A percentile compares a stretch with the other conserved stretches of the same genome.
Conservation (phyloP, 2,329 filamentous ascomycete species). For the Microdochium bolleyi region DNA sequence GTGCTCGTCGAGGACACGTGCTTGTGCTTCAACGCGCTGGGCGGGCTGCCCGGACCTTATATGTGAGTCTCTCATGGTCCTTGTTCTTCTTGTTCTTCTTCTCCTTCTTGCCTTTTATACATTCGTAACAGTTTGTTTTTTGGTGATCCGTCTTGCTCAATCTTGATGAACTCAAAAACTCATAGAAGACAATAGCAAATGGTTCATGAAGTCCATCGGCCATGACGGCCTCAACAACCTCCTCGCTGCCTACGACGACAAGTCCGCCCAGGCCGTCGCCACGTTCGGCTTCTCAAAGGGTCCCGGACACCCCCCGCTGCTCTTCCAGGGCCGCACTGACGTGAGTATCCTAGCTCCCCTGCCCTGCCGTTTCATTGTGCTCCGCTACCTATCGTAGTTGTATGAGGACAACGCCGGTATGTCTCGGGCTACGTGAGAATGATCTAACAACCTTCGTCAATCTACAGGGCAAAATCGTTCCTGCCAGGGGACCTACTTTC, state of each 20-base stretch:
- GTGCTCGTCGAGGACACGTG: slow-evolving; percentile 95
- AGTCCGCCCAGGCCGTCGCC: slow-evolving; percentile 86
- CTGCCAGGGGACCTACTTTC: slow-evolving; percentile 65
- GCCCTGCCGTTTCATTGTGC: too few species aligned
- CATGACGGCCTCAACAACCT: slow-evolving; percentile 84
- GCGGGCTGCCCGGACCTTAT: slow-evolving; percentile 90
- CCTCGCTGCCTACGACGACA: slow-evolving; percentile 81
- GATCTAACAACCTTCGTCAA: too few species aligned
- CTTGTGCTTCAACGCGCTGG: slow-evolving; percentile 83
- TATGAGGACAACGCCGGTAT: too few species aligned
- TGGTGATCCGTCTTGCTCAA: background rate
- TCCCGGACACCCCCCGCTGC: slow-evolving; percentile 71
- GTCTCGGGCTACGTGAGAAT: too few species aligned
- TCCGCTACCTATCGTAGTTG: too few species aligned
- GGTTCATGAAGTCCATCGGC: slow-evolving; percentile 80
- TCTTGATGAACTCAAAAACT: background rate
- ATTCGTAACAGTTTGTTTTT: background rate
- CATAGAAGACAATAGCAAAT: slow-evolving; percentile 76
- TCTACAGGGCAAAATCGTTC: slow-evolving; percentile 68
- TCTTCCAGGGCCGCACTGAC: slow-evolving; percentile 87
- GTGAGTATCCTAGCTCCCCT: slow-evolving; percentile 34
- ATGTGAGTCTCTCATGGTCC: slow-evolving; percentile 56
- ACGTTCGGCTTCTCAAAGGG: slow-evolving; percentile 90
- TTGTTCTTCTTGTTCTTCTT: background rate
- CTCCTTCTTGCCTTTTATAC: background rate